These are phyloP conservation scores for Sisymbrium altissimum DNA, from an alignment of 345 rosid species.

Conservation along the genomic window DNA sequence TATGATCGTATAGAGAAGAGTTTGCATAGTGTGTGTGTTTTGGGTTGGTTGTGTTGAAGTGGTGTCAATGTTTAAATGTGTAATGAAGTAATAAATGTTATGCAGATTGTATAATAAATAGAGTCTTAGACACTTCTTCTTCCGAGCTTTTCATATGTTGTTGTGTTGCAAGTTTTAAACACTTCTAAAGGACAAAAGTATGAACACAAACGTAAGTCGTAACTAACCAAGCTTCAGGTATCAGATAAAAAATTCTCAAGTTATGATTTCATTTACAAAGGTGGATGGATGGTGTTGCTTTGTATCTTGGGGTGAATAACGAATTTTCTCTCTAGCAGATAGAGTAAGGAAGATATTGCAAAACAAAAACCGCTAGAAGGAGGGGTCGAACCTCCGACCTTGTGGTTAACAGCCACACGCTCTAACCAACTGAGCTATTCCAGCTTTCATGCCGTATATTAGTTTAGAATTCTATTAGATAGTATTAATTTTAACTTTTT, in stretches of 20 bases:
- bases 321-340: too few species aligned
- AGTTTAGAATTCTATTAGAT: too few species aligned
- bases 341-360: too few species aligned
- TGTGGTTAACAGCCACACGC: constrained; percentile 91
- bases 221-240: neutral
- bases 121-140: neutral
- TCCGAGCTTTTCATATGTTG: neutral
- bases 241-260: neutral
- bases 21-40: neutral
- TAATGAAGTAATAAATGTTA: neutral
- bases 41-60: neutral
- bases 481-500: too few species aligned
- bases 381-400: constrained; percentile 89
- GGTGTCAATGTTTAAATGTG: neutral
- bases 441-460: constrained; percentile 37
- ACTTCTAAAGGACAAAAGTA: neutral
- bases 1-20: neutral
- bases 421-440: constrained; percentile 91
- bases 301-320: too few species aligned
- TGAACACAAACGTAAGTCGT: neutral
- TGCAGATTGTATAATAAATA: neutral
- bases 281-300: too few species aligned
- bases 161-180: neutral
- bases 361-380: constrained; percentile 23
- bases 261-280: too few species aligned